Conservation (phyloP, 768 basidiomycete genomes). For the Lactarius pseudohatsudake region DNA sequence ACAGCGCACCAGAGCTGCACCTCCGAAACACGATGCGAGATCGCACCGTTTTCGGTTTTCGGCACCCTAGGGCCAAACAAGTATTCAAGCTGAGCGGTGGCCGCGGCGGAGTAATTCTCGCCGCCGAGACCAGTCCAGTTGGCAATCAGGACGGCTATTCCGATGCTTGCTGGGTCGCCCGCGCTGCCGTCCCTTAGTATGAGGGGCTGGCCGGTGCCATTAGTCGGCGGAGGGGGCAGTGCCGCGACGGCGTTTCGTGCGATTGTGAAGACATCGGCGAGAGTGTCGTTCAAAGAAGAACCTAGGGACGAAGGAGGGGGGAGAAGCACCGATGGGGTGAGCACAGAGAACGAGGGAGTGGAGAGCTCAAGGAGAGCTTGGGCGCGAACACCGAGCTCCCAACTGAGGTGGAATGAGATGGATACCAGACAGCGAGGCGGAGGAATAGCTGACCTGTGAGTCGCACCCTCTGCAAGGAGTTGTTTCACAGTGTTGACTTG, state of each 20-base stretch:
- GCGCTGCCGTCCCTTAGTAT: constrained; percentile 59
- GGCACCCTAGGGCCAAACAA: constrained; percentile 54
- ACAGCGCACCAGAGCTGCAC: constrained; percentile 69
- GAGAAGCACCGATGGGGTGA: constrained; percentile 35
- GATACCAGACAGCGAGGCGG: neutral
- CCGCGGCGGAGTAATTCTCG: constrained; percentile 62
- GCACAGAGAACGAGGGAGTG: constrained; percentile 46
- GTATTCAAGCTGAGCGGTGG: constrained; percentile 63
- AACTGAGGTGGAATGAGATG: constrained; percentile 37
- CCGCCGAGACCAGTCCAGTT: constrained; percentile 52
- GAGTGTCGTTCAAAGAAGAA: constrained; percentile 33
- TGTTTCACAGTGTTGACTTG: constrained; percentile 39
- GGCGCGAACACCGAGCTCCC: constrained; percentile 54
- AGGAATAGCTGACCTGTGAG: constrained; percentile 38
- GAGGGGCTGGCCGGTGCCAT: constrained; percentile 53
- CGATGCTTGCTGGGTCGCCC: constrained; percentile 76
- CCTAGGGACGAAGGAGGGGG: constrained; percentile 34
- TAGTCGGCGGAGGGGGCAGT: constrained; percentile 45
- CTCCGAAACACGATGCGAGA: constrained; percentile 70
- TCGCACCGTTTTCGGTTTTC: constrained; percentile 68
- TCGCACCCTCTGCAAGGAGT: constrained; percentile 43
- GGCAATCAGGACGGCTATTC: constrained; percentile 62
- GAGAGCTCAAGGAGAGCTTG: constrained; percentile 53
- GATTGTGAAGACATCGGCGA: constrained; percentile 59
- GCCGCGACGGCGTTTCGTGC: constrained; percentile 49